Base-by-base conservation (phyloP, 176 grass and related monocot species). In the Phoenix dactylifera region DNA sequence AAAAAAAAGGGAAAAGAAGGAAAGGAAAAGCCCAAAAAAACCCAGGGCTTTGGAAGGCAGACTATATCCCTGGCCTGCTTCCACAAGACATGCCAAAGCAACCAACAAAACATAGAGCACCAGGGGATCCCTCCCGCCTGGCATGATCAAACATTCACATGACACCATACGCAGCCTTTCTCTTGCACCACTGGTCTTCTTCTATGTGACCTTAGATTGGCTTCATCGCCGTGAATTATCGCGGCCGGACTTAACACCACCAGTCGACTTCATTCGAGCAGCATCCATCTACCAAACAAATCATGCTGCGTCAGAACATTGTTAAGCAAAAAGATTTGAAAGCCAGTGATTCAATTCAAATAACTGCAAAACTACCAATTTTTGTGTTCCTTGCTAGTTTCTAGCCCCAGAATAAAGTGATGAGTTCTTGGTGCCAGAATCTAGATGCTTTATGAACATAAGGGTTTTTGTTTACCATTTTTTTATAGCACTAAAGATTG, bases 31-130 rank as follows among this genome's bases (percentile, higher is more conserved):
- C 76, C 76, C 80, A 72, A 54, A 67, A 83, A 83, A 87, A 66
- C 35, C 24, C 67, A 77, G 53, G 63, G 77, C 82, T 79, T 84
- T 77, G 64, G 74, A 82, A 88, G 76, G 84, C 77, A 88, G 65
- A 76, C 64, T 56, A 64, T 50, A 68, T 58, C 81, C 77, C 53
- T 18, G 72, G 79, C 82, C 82, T 75, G 58, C 74, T 58, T 69
- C 84, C 49, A 53, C 26, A 74, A 29, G n/a, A 58, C 26, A 58
- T 72, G 6, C 24, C 64, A 16, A 57, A 77, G 76, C 58, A 22
- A 35, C 65, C 49, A 16, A 12, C 50, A 63, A 44, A 35, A 57
- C 15, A 39, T 19, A 58, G 35, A 68, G 50, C n/a, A 57, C 72
- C 72, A 69, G 63, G 67, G 51, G 60, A 75, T 74, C 79, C 65